These are phyloP conservation scores for Baorangia bicolor DNA, from an alignment of 768 basidiomycete genomes.

Conservation along the genomic window DNA sequence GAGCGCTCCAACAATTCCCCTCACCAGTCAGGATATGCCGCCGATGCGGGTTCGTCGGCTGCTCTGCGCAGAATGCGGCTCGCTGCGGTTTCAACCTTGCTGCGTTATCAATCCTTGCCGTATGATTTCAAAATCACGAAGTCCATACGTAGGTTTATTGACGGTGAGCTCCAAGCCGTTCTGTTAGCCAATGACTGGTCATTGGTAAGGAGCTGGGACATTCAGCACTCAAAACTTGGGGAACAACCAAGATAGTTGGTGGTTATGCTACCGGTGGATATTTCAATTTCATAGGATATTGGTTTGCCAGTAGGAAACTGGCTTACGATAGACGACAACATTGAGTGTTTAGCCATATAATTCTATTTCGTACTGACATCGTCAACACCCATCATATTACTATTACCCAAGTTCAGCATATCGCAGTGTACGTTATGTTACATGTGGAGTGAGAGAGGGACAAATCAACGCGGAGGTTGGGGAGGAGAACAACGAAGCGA, in stretches of 20 bases:
- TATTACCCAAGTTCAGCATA: slow-evolving; percentile 32
- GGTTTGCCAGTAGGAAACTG: too few species aligned
- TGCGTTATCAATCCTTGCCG: slow-evolving; percentile 53
- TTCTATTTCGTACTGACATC: slow-evolving; percentile 8
- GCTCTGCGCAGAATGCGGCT: slow-evolving; percentile 54
- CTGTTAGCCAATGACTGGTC: slow-evolving; percentile 50
- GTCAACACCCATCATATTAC: slow-evolving; percentile 10
- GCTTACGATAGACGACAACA: not conserved
- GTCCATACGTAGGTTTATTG: slow-evolving; percentile 47
- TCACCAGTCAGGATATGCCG: slow-evolving; percentile 4
- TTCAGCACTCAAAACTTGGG: slow-evolving; percentile 35
- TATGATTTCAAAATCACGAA: slow-evolving; percentile 51
- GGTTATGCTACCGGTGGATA: not conserved
- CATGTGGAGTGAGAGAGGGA: slow-evolving; percentile 22
- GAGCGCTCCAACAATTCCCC: slow-evolving; percentile 40
- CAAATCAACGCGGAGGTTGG: slow-evolving; percentile 11
- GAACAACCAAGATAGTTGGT: not conserved
- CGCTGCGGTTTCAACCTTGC: slow-evolving; percentile 52
- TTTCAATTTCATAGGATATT: not conserved
- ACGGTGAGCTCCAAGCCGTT: slow-evolving; percentile 42
- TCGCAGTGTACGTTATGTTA: slow-evolving; percentile 31
- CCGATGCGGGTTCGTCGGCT: slow-evolving; percentile 46
- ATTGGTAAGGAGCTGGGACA: slow-evolving; percentile 58
- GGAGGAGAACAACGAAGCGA: slow-evolving; percentile 1
- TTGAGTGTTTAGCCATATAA: not conserved